phyloP scores from a whole-genome alignment of 371 early-diverging fungal genomes.

The Haplosporangium sp. region DNA sequence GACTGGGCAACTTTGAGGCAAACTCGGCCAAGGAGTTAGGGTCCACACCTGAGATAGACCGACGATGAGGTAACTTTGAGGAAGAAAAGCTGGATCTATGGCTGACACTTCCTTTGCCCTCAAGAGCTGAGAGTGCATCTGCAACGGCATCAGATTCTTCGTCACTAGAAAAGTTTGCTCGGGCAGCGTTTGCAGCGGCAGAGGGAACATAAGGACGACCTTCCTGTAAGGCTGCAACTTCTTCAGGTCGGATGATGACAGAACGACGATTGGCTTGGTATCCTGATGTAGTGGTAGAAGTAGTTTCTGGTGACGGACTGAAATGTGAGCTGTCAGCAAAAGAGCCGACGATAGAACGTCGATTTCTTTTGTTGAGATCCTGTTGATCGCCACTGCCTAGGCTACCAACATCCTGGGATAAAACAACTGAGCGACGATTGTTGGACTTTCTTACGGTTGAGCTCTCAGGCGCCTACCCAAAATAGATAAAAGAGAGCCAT shows the following conservation, averaged over 20 bases:
- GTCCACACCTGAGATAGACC: constrained; percentile 42
- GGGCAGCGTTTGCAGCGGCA: constrained; percentile 13
- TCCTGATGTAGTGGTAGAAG: constrained; percentile 6
- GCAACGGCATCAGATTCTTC: constrained; percentile 46
- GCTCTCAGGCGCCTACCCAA: constrained; percentile 10
- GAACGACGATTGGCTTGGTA: constrained; percentile 54
- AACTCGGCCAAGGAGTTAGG: constrained; percentile 46
- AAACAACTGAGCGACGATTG: constrained; percentile 38
- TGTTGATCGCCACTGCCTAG: constrained; percentile 18
- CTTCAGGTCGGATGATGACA: constrained; percentile 52
- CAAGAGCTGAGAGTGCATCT: constrained; percentile 49
- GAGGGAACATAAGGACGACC: constrained; percentile 35
- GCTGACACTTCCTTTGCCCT: constrained; percentile 34
- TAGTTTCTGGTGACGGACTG: constrained; percentile 4
- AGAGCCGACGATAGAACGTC: constrained; percentile 19
- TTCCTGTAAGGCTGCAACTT: constrained; percentile 47
- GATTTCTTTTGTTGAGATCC: constrained; percentile 20
- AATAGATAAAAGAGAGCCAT: background rate
- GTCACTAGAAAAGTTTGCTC: constrained; percentile 29
- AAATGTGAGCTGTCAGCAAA: constrained; percentile 11
- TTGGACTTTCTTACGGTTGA: constrained; percentile 17
- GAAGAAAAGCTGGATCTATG: constrained; percentile 33
- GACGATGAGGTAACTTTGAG: constrained; percentile 22
- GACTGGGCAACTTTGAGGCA: constrained; percentile 46
- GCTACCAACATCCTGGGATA: constrained; percentile 32